Percentiles rank a stretch among this genome's conserved stretches.
These are phyloP conservation scores for Suillus brevipes DNA, from an alignment of 768 basidiomycete genomes.

Conservation along the genomic window DNA sequence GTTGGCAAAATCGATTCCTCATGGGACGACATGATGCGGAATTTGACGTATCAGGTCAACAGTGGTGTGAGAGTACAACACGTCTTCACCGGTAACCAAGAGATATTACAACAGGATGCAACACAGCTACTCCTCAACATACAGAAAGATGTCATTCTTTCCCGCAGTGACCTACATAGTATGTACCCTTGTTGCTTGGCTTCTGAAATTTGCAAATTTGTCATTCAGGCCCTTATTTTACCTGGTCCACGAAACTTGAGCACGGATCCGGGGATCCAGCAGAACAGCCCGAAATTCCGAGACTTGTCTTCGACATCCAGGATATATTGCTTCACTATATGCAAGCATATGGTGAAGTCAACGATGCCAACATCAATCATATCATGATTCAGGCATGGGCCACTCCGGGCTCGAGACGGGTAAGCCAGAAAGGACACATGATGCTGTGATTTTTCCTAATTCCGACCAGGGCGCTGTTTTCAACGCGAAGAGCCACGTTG, in stretches of 20 bases:
- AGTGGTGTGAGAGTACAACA: conserved; percentile 36
- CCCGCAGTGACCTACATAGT: conserved; percentile 23
- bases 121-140: conserved; percentile 39
- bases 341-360: conserved; percentile 36
- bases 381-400: conserved; percentile 45
- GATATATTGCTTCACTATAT: conserved; percentile 34
- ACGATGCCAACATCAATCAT: conserved; percentile 33
- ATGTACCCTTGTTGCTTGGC: conserved; percentile 9
- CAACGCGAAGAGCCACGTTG: conserved; percentile 21
- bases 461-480: conserved; percentile 24
- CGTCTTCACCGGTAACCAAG: conserved; percentile 49
- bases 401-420: conserved; percentile 39
- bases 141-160: conserved; percentile 35
- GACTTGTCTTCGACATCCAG: conserved; percentile 24
- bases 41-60: conserved; percentile 24
- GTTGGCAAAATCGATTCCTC: conserved; percentile 12
- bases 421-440: conserved; percentile 9
- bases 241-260: conserved; percentile 19
- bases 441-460: neutral
- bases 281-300: conserved; percentile 21
- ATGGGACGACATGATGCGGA: conserved; percentile 36
- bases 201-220: neutral
- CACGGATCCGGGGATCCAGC: conserved; percentile 2
- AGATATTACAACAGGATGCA: conserved; percentile 40
- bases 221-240: conserved; percentile 30